A percentile compares a stretch with the other conserved stretches of the same genome.
Conservation (phyloP, 208 protist genomes). For the Herpetomonas samuelpessoai region DNA sequence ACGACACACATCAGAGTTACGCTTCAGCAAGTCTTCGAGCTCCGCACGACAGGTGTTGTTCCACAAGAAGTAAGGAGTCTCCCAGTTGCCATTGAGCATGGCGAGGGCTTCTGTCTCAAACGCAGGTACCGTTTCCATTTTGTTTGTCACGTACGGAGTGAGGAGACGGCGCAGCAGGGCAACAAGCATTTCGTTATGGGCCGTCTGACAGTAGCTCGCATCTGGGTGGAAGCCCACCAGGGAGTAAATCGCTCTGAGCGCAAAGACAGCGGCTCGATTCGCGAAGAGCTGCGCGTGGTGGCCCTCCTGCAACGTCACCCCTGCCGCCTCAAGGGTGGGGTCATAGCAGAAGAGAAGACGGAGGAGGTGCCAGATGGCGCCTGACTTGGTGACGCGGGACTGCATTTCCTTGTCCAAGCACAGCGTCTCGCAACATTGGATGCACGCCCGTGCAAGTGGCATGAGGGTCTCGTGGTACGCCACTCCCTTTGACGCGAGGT, state of each 20-base stretch:
- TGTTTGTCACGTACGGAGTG: conserved; percentile 76
- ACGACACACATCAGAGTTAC: conserved; percentile 46
- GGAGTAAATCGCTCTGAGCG: conserved; percentile 59
- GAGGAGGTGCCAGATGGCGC: conserved; percentile 87
- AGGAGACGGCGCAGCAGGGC: conserved; percentile 63
- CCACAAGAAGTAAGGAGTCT: conserved; percentile 89
- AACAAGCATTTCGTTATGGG: conserved; percentile 30
- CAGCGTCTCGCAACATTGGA: conserved; percentile 69
- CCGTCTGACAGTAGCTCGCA: conserved; percentile 17
- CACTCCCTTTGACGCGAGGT: conserved; percentile 61
- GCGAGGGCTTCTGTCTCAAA: conserved; percentile 61
- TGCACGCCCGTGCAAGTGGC: conserved; percentile 67
- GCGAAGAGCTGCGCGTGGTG: conserved; percentile 81
- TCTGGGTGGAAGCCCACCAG: conserved; percentile 43
- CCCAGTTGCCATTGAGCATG: conserved; percentile 81
- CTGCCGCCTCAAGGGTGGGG: conserved; percentile 77
- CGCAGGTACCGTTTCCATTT: conserved; percentile 33
- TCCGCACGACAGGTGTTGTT: conserved; percentile 80
- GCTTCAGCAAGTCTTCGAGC: conserved; percentile 59
- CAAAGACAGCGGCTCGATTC: conserved; percentile 68
- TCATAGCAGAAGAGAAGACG: conserved; percentile 89
- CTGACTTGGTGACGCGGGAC: conserved; percentile 46
- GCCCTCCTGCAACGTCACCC: conserved; percentile 52
- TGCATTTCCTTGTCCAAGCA: conserved; percentile 65
- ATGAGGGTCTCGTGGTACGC: conserved; percentile 51